Base-by-base conservation (phyloP, 2,329 filamentous ascomycete genomes). In the Pseudocercospora eumusae region DNA sequence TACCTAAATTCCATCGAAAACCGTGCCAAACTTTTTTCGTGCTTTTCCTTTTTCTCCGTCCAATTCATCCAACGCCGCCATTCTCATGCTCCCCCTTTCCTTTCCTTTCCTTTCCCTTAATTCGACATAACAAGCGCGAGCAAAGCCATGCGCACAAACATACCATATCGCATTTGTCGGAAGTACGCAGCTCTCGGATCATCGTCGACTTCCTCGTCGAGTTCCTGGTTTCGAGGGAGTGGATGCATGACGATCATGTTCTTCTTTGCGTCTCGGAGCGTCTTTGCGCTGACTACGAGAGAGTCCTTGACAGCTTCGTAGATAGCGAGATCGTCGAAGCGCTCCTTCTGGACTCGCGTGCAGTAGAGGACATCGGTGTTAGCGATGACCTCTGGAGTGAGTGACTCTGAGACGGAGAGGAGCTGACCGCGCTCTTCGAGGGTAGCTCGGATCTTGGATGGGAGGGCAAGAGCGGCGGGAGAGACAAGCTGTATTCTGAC, bases 91-190 rank as follows among this genome's bases (percentile, higher is more conserved):
- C n/a, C n/a, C n/a, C n/a, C n/a, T n/a, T n/a, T n/a, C n/a, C n/a
- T n/a, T n/a, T n/a, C n/a, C n/a, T n/a, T n/a, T n/a, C n/a, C n/a
- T n/a, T n/a, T n/a, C n/a, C n/a, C n/a, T 33, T 52, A 52, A 18
- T 23, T n/a, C 25, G 83, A 87, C 90, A 99, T 89, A 77, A 98
- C 91, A 77, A 98, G 83, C 69, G 95, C 95, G 77, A 99, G 84
- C 80, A 99, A 80, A 70, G 95, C 95, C 95, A 99, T 99, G 76
- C 95, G 90, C 78, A 91, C 96, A 84, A 97, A 98, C 72, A 99
- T 86, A 71, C 95, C 95, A 80, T 98, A 97, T 80, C 89, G 87
- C 93, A 97, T 97, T 90, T 99, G 95, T 90, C 95, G 88, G 81
- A 99, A 99, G 82, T 99, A 99, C 60, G 95, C 93, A 62, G 95